Evolutionary conservation across 176 grass and related monocot species (phyloP), one percentile per base, ranked within the genome.

Genomic region (Lolium perenne): DNA sequence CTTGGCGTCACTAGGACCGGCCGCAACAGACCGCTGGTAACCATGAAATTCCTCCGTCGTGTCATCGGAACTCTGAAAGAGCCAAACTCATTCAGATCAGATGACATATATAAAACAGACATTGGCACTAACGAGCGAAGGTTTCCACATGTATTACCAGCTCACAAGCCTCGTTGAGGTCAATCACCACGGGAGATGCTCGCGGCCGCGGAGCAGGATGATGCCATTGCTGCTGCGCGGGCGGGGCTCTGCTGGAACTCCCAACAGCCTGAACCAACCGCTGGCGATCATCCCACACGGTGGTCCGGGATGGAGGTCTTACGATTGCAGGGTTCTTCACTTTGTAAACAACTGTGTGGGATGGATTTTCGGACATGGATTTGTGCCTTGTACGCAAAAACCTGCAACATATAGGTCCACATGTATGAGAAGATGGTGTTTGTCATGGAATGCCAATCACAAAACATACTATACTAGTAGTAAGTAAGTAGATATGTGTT

Each of bases 91-190:
- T 12, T 18, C 7, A 40, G 20, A 26, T 74, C 20, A 87, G 76
- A 91, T 22, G 22, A 20, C 8, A 57, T 63, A 49, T 47, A 73
- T 12, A 0, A 1, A 64, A 35, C 4, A 57, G 6, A 6, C 43
- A 21, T 41, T 25, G 49, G 8, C 59, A 16, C 49, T 13, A 66
- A 8, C 13, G 10, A 73, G 21, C 17, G 32, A 10, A 48, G 49
- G 13, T 81, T 70, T 3, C 55, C 20, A 35, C 8, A 82, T 55
- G 17, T 40, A 58, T 84, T 92, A 95, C 93, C 84, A 20, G 93
- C 59, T 86, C 73, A 22, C 86, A 91, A 32, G 85, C 86, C 86
- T 95, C 88, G 9, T 95, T 95, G 77, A 92, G 85, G 77, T 95
- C 93, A 14, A 95, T 89, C 63, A 84, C 83, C 2, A 84, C 83